These are phyloP conservation scores for Sporothrix protearum DNA, from an alignment of 2,329 filamentous ascomycete species.

Conservation along the genomic window DNA sequence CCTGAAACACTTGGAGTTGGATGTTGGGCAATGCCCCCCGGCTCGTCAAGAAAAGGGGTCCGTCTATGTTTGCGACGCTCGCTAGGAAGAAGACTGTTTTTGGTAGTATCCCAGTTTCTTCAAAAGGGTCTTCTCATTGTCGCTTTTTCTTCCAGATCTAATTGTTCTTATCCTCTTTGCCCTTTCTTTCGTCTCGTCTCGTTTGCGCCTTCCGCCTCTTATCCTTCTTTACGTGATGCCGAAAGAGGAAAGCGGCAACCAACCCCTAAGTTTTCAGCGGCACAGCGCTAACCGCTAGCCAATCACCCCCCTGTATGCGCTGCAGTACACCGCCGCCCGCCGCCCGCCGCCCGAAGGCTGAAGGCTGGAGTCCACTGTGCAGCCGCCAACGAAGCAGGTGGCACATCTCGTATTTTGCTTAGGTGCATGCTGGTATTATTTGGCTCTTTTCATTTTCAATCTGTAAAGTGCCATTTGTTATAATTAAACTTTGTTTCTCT, in stretches of 20 bases:
- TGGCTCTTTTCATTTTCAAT: background rate
- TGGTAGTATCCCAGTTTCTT: too few relatives aligned
- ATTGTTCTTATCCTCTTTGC: background rate
- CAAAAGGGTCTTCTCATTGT: too few relatives aligned
- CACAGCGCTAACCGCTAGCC: background rate
- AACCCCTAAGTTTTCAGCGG: background rate
- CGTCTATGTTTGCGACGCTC: constrained; percentile 9
- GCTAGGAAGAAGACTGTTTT: background rate
- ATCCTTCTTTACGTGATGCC: background rate
- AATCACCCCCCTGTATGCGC: background rate
- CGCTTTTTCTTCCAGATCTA: background rate
- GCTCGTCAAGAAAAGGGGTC: background rate
- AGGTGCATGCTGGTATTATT: background rate
- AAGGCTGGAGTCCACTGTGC: constrained; percentile 1
- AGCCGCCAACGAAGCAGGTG: background rate
- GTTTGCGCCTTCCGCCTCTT: background rate
- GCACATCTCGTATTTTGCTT: background rate
- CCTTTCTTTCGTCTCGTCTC: background rate
- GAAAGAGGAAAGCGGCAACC: constrained; percentile 3
- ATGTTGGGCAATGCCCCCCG: constrained; percentile 21
- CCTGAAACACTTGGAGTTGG: constrained; percentile 26
- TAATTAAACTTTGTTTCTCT: background rate
- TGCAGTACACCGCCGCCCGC: background rate
- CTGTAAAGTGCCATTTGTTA: background rate
- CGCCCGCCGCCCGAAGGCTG: background rate